Base-by-base conservation (phyloP, 345 rosid species). In the Eucalyptus curtisii region DNA sequence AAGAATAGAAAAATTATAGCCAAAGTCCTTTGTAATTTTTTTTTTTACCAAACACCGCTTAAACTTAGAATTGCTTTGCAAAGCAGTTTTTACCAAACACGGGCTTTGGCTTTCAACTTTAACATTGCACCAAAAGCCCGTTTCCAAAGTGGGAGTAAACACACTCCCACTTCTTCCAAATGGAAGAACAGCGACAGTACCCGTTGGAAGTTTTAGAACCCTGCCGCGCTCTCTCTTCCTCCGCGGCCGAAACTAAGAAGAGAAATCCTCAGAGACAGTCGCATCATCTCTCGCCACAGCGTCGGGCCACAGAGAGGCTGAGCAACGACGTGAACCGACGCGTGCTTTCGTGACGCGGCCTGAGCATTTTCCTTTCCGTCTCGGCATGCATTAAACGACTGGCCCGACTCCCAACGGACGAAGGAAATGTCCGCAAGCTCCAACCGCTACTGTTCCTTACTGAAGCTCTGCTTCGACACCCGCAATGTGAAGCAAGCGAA, bases 381-480 rank as follows among this genome's bases (percentile, higher is more conserved):
- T 76, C 45, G 1, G 42, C 82, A 37, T 48, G 40, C 33, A 40
- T 88, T 55, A 47, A 79, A 87, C 27, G 91, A 6, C 53, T 88
- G 92, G 86, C 93, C 25, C 44, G 92, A 22, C 85, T 55, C 79
- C 52, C 82, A 9, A 24, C 80, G 37, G 55, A 14, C 33, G 45
- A n/a, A 81, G 79, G 50, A 86, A 44, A 86, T 66, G 88, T n/a
- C 90, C 22, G 7, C 45, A 24, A 50, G 87, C 55, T 85, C 93
- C 2, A 94, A 92, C 93, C 88, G 90, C 88, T 95, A 92, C 91
- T 64, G 89, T 86, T 95, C 94, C 85, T 92, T 93, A 89, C 91
- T 95, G 31, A 95, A 92, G 90, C 91, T 91, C 89, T 96, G 95
- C 94, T 88, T 94, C 89, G 94, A 89, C 88, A 89, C 87, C 79